Conservation (phyloP, 2,329 filamentous ascomycete genomes). For the Xylaria sp. region DNA sequence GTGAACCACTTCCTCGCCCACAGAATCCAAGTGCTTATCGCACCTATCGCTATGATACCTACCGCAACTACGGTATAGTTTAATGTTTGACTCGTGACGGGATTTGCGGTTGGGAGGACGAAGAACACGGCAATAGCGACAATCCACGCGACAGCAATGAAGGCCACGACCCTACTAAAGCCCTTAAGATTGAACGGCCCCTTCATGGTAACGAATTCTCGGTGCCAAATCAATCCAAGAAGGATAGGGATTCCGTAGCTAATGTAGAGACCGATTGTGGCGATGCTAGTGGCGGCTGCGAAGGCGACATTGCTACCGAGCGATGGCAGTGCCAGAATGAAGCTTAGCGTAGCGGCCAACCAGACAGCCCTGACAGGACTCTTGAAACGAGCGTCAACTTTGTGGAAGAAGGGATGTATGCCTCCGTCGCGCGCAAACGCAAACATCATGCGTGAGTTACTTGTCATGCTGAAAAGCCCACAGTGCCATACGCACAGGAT, state of each 20-base stretch:
- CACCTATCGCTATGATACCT: slow-evolving; percentile 63
- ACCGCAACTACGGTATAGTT: slow-evolving; percentile 71
- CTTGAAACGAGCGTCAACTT: slow-evolving; percentile 61
- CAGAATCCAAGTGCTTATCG: slow-evolving; percentile 61
- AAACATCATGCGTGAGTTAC: slow-evolving; percentile 70
- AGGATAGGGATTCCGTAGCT: slow-evolving; percentile 65
- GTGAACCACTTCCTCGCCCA: slow-evolving; percentile 67
- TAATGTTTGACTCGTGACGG: slow-evolving; percentile 65
- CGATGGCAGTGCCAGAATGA: slow-evolving; percentile 66
- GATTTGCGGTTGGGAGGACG: slow-evolving; percentile 66
- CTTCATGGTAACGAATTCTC: slow-evolving; percentile 61
- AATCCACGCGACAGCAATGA: slow-evolving; percentile 63
- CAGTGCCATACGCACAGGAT: slow-evolving; percentile 72
- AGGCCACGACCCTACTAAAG: slow-evolving; percentile 60
- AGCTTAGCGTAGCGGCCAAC: slow-evolving; percentile 64
- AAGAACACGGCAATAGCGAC: slow-evolving; percentile 66
- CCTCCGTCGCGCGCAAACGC: slow-evolving; percentile 67
- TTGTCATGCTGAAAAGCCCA: slow-evolving; percentile 67
- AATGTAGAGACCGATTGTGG: slow-evolving; percentile 68
- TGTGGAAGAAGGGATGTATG: slow-evolving; percentile 65
- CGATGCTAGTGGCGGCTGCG: slow-evolving; percentile 67
- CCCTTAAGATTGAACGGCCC: slow-evolving; percentile 65
- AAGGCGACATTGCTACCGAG: slow-evolving; percentile 67
- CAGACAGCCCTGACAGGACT: slow-evolving; percentile 65
- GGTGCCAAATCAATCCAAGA: slow-evolving; percentile 62